Evolutionary conservation across 2,329 filamentous ascomycete genomes (phyloP), one percentile per base, ranked within the genome.

Genomic region (Microsporum audouinii): DNA sequence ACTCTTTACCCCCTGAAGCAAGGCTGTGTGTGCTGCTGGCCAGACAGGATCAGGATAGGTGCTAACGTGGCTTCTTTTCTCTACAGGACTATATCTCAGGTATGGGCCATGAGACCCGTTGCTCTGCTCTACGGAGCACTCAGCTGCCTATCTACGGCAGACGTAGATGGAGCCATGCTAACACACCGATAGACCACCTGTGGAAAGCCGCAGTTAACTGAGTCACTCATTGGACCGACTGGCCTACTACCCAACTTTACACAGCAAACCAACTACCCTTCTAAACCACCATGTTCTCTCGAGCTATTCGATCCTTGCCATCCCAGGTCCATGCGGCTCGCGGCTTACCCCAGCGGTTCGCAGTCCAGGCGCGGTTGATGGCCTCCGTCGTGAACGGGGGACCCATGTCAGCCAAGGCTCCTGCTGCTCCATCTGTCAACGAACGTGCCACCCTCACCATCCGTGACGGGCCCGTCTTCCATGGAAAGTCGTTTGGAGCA

Each of bases 401-500:
- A 70, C 84, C 87, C 65, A 70, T 65, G 23, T 74, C 78, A 39
- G 77, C 77, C 65, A 80, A 80, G 66, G 81, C 84, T 64, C 91
- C 86, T 65, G 31, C 51, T 10, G 51, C 51, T 34, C 51, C 86
- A 63, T 84, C 84, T 64, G 83, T 85, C 53, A 83, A 83, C 70
- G 87, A 91, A 70, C 83, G 89, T 69, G 94, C 94, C 65, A 97
- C 94, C 62, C 89, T 99, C 71, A 97, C 92, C 65, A 95, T 99
- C 75, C 88, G 88, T 78, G 90, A 96, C 79, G 94, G 94, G 64
- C 94, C 94, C 51, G 87, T 97, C 72, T 97, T 96, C 80, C 89
- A 90, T 70, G 94, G 94, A 73, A 96, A 89, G 73, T 95, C 92
- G 63, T 99, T 97, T 70, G 94, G 94, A 70, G 94, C 94, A 72